phyloP scores from a whole-genome alignment of 2,329 filamentous ascomycete genomes.

The Botryosphaeria dothidea region DNA sequence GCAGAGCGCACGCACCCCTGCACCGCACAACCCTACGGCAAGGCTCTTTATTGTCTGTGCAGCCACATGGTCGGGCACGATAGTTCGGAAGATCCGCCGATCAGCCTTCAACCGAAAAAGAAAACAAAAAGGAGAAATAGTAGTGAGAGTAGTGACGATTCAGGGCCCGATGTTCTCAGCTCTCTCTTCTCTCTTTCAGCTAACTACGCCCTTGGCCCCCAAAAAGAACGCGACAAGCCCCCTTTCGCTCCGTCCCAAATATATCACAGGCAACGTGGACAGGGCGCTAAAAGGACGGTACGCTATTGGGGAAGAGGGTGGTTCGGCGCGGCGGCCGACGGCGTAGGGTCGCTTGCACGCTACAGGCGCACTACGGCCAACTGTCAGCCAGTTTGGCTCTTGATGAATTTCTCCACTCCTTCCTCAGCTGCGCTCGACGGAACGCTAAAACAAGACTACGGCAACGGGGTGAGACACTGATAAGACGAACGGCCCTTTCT shows the following conservation, averaged over 20 bases:
- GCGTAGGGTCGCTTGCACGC: no score
- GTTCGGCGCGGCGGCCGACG: background rate
- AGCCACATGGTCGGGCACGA: conserved; percentile 5
- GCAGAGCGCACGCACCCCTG: background rate
- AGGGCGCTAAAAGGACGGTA: no score
- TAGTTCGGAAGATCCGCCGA: background rate
- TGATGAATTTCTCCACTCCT: no score
- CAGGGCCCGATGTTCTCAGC: no score
- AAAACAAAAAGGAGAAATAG: background rate
- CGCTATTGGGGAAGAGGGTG: no score
- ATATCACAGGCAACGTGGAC: no score
- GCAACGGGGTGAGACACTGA: background rate
- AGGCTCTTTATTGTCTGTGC: background rate
- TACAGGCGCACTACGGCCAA: background rate
- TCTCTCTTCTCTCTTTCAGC: no score
- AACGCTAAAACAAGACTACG: background rate
- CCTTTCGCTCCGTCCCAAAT: no score
- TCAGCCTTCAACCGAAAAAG: background rate
- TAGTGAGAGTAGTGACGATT: background rate
- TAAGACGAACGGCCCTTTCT: background rate
- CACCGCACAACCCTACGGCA: background rate
- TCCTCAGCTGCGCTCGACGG: background rate
- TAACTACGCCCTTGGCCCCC: no score
- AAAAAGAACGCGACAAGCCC: no score
- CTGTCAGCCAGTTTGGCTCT: background rate